Evolutionary conservation across 176 grass and related monocot species (phyloP), one percentile per base, ranked within the genome.

Genomic region (Eragrostis nindensis): DNA sequence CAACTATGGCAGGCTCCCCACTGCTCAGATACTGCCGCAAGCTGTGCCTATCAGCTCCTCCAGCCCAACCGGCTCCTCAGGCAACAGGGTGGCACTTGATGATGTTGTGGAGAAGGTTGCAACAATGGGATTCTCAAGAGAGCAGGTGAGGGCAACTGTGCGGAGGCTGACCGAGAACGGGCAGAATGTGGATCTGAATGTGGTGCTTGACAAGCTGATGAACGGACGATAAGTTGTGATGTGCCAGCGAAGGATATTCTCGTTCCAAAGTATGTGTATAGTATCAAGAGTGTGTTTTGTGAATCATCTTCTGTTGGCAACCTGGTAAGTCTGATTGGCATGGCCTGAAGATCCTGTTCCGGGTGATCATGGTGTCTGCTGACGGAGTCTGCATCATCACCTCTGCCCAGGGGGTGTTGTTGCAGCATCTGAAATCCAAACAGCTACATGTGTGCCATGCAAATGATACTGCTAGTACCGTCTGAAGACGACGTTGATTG

Each of bases 21-120:
- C 90, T 2, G 96, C 93, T 46, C 78, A 91, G 41, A 76, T 99
- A 39, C 86, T 92, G 53, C 93, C 93, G 1, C 91, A 99, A 64
- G 91, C 91, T 11, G 81, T 84, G 66, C 88, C 92, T 11, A 45
- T 88, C 42, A 86, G 68, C 16, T 80, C 86, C 18, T 80, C 88
- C 73, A 74, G 61, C 62, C 84, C 66, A 19, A 86, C 81, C 22
- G 84, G 60, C 71, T 77, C 86, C 39, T 75, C 84, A 1, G 87
- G 91, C 44, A 87, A 81, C 49, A 87, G 87, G 83, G 82, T 93
- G 65, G 64, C 91, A 2, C 55, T 94, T 6, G 97, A 96, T 49
- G 97, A 99, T 92, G 89, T 92, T 19, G 89, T 96, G 18, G 97
- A 99, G 77, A 96, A 96, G 79, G 97, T 99, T 24, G 82, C 93